phyloP scores from a whole-genome alignment of 176 grass and related monocot species.

The maize (Zea mays) region DNA sequence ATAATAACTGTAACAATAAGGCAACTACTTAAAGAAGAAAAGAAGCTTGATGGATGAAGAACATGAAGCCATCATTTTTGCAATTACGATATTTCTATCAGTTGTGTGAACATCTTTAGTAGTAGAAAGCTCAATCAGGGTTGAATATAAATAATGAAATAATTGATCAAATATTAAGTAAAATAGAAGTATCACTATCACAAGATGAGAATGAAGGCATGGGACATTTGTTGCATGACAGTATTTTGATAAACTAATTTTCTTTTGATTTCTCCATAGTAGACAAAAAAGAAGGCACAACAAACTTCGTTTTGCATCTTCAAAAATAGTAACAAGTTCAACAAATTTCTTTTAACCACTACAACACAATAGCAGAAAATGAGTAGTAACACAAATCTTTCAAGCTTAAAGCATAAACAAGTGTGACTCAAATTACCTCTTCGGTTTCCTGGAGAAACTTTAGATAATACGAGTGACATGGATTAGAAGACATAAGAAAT shows the following conservation, averaged over 20 bases:
- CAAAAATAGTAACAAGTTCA: background rate
- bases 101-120: background rate
- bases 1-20: background rate
- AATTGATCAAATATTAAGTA: background rate
- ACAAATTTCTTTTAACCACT: background rate
- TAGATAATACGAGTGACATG: constrained; percentile 81
- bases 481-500: constrained; percentile 83
- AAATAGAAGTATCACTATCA: background rate
- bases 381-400: constrained; percentile 5
- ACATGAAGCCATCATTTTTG: background rate
- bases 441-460: constrained; percentile 70
- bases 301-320: background rate
- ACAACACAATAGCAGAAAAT: constrained; percentile 1
- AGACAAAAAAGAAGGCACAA: background rate
- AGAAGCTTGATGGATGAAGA: background rate
- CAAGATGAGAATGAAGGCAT: background rate
- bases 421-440: constrained; percentile 57
- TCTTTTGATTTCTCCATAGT: background rate
- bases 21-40: background rate
- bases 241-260: background rate
- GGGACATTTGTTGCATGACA: background rate
- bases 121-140: background rate
- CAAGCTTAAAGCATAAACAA: constrained; percentile 28
- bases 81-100: background rate
- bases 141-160: constrained; percentile 1